A percentile compares a stretch with the other conserved stretches of the same genome.
Evolutionary conservation across 2,329 filamentous ascomycete species (phyloP).

Genomic region (Chalaropsis ovoidea): DNA sequence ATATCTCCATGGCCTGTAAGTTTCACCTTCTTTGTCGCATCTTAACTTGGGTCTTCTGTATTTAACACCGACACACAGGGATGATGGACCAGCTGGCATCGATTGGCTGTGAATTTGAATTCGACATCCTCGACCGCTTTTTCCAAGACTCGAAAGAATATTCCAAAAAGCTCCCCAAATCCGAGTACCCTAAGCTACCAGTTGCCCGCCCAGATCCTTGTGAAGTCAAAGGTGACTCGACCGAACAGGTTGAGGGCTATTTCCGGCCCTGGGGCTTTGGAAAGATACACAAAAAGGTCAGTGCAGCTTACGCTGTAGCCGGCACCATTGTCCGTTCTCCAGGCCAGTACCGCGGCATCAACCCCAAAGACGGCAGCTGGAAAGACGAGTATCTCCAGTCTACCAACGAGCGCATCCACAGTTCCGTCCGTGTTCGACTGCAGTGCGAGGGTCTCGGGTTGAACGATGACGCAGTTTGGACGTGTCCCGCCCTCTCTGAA

Average conservation of each 20-base stretch:
- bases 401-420: constrained; percentile 48
- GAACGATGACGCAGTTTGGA: constrained; percentile 41
- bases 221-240: neutral
- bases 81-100: constrained; percentile 49
- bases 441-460: constrained; percentile 42
- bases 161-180: constrained; percentile 35
- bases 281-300: constrained; percentile 35
- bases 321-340: constrained; percentile 39
- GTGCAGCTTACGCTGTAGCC: constrained; percentile 38
- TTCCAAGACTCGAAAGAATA: constrained; percentile 28
- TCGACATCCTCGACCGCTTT: constrained; percentile 31
- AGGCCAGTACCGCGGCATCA: constrained; percentile 40
- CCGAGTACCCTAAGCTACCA: constrained; percentile 40
- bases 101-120: constrained; percentile 42
- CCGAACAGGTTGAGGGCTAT: neutral
- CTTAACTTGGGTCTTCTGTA: neutral
- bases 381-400: constrained; percentile 37
- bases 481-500: constrained; percentile 37
- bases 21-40: neutral
- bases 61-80: constrained; percentile 32
- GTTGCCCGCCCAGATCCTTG: constrained; percentile 35
- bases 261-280: constrained; percentile 42
- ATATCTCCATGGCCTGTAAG: constrained; percentile 36
- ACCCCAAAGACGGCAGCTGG: constrained; percentile 35
- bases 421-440: constrained; percentile 45